These are phyloP conservation scores for Fomitopsis pinicola DNA, from an alignment of 1,284 basidiomycete genomes.

Conservation along the genomic window DNA sequence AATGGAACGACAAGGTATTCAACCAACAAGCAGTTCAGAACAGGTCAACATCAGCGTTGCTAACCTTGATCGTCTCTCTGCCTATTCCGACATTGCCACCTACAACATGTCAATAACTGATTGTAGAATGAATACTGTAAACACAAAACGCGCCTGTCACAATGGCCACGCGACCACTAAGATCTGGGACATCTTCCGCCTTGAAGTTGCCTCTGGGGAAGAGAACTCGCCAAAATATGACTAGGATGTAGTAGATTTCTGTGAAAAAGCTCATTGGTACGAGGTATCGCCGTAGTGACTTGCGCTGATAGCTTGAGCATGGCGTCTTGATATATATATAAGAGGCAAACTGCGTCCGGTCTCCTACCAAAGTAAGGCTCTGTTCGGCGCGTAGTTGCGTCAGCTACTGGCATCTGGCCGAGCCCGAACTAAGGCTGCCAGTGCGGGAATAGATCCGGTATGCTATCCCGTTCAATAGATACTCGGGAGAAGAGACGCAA, in stretches of 20 bases:
- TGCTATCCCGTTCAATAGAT: too few relatives aligned
- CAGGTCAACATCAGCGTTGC: not conserved
- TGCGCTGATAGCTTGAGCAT: too few relatives aligned
- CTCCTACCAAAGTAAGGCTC: too few relatives aligned
- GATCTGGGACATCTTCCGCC: slow-evolving; percentile 44
- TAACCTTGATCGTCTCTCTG: slow-evolving; percentile 20
- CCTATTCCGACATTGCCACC: slow-evolving; percentile 18
- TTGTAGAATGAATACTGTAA: too few relatives aligned
- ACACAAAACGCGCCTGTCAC: slow-evolving; percentile 30
- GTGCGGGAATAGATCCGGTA: too few relatives aligned
- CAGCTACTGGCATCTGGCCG: too few relatives aligned
- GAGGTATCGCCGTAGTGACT: not conserved
- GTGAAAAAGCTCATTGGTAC: not conserved
- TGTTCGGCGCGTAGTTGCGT: too few relatives aligned
- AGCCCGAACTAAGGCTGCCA: too few relatives aligned
- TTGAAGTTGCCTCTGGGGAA: slow-evolving; percentile 25
- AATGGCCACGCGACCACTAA: slow-evolving; percentile 40
- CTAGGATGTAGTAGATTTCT: not conserved
- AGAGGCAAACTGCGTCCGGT: too few relatives aligned
- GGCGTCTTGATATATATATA: too few relatives aligned
- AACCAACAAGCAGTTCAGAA: not conserved
- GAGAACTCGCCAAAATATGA: not conserved
- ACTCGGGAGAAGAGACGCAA: too few relatives aligned
- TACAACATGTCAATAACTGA: not conserved
- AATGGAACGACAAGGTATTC: not conserved